These are phyloP conservation scores for Macrocybe gigantea DNA, from an alignment of 768 basidiomycete genomes.

Conservation along the genomic window DNA sequence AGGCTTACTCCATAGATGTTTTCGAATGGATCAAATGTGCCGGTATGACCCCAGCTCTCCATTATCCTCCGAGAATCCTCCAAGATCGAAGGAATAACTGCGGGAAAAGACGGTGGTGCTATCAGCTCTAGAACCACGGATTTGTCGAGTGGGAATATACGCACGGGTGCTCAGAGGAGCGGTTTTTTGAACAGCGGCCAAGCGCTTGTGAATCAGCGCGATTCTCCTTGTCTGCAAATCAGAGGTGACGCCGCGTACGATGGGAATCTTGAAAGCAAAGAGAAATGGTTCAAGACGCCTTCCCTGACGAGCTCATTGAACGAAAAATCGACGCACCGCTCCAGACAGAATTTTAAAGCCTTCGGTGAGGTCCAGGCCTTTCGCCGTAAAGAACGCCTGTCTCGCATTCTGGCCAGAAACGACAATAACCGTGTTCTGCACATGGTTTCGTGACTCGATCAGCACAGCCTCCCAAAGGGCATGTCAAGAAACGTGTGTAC, in stretches of 20 bases:
- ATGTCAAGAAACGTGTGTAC: conserved; percentile 33
- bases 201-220: conserved; percentile 65
- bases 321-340: conserved; percentile 44
- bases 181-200: conserved; percentile 56
- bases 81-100: conserved; percentile 63
- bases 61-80: conserved; percentile 58
- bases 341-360: conserved; percentile 78
- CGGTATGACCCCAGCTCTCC: conserved; percentile 60
- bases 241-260: conserved; percentile 71
- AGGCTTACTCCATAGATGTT: conserved; percentile 57
- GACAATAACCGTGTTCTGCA: conserved; percentile 67
- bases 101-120: conserved; percentile 6
- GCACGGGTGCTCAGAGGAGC: conserved; percentile 54
- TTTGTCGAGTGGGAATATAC: conserved; percentile 19
- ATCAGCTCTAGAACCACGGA: no score
- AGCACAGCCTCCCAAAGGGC: conserved; percentile 5
- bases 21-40: conserved; percentile 67
- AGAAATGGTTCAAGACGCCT: conserved; percentile 4
- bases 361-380: conserved; percentile 69
- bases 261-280: conserved; percentile 50
- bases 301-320: background rate
- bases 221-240: conserved; percentile 58
- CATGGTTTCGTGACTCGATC: conserved; percentile 4
- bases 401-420: conserved; percentile 71
- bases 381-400: conserved; percentile 63